These are phyloP conservation scores for Aspergillus biplanus DNA, from an alignment of 495 filamentous ascomycete genomes.

Conservation along the genomic window DNA sequence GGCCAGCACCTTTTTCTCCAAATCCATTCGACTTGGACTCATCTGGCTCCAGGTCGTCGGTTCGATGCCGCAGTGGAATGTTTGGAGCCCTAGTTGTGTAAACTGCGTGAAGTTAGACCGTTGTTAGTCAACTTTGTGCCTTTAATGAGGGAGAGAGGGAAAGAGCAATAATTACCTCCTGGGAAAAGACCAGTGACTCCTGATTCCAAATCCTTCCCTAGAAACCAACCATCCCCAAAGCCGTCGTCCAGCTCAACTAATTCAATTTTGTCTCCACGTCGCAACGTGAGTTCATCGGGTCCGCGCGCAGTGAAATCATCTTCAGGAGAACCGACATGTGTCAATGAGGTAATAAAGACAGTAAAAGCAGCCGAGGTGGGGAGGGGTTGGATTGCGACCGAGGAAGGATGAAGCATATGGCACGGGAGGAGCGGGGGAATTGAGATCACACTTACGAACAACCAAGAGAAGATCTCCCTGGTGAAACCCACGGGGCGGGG, in stretches of 20 bases:
- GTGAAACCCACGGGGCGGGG: conserved; percentile 49
- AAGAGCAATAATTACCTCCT: conserved; percentile 62
- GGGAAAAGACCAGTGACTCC: conserved; percentile 85
- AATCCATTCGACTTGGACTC: conserved; percentile 8
- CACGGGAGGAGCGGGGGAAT: background rate
- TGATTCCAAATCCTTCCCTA: conserved; percentile 78
- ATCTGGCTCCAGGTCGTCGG: conserved; percentile 12
- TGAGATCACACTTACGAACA: conserved; percentile 66
- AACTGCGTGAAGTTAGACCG: conserved; percentile 23
- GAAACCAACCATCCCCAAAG: conserved; percentile 97
- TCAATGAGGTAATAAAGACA: conserved; percentile 23
- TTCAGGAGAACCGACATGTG: conserved; percentile 23
- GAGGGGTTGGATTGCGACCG: conserved; percentile 20
- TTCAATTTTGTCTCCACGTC: conserved; percentile 87
- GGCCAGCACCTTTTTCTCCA: conserved; percentile 1
- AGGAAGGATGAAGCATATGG: conserved; percentile 3
- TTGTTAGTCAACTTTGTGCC: conserved; percentile 1
- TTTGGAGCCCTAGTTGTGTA: conserved; percentile 35
- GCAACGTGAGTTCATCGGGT: conserved; percentile 87
- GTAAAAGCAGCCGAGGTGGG: conserved; percentile 18
- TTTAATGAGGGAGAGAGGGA: background rate
- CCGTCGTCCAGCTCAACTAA: conserved; percentile 95
- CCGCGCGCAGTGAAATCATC: conserved; percentile 90
- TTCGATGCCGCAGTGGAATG: conserved; percentile 12
- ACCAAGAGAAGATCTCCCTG: conserved; percentile 74